Conservation (phyloP, 148 eudicot genomes). For the Salicornia ramosissima region DNA sequence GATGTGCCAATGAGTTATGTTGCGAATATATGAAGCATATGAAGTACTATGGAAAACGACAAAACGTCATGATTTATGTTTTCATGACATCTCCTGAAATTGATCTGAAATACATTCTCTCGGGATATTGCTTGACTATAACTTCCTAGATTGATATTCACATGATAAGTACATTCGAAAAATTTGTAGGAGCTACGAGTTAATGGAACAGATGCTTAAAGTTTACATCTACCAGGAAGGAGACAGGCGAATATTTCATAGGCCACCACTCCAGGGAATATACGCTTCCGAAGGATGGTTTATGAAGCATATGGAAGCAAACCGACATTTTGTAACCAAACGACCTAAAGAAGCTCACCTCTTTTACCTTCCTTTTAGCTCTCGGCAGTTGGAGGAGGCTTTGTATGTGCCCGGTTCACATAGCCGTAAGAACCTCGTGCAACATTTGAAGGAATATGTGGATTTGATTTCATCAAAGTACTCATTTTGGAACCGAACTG, state of each 20-base stretch:
- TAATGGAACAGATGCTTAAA: slow-evolving; percentile 64
- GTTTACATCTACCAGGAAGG: slow-evolving; percentile 68
- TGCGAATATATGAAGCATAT: no score
- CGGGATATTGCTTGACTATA: no score
- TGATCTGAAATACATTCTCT: no score
- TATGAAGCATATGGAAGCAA: slow-evolving; percentile 59
- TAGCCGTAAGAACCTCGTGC: slow-evolving; percentile 37
- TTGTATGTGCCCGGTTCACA: slow-evolving; percentile 59
- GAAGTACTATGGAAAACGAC: no score
- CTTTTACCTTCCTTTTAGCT: slow-evolving; percentile 74
- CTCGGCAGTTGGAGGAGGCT: slow-evolving; percentile 46
- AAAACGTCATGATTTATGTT: no score
- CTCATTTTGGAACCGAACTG: slow-evolving; percentile 67
- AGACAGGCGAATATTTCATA: slow-evolving; percentile 52
- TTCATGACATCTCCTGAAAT: no score
- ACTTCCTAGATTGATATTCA: no score
- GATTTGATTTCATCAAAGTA: slow-evolving; percentile 42
- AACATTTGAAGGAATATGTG: slow-evolving; percentile 39
- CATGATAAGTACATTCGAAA: no score
- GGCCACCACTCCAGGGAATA: slow-evolving; percentile 58
- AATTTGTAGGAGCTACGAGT: slow-evolving; percentile 52
- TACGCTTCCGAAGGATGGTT: slow-evolving; percentile 86
- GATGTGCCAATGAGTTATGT: no score
- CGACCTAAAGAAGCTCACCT: slow-evolving; percentile 49
- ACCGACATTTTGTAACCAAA: slow-evolving; percentile 45